These are phyloP conservation scores for Botrytis tulipae DNA, from an alignment of 2,329 filamentous ascomycete genomes.

Conservation along the genomic window DNA sequence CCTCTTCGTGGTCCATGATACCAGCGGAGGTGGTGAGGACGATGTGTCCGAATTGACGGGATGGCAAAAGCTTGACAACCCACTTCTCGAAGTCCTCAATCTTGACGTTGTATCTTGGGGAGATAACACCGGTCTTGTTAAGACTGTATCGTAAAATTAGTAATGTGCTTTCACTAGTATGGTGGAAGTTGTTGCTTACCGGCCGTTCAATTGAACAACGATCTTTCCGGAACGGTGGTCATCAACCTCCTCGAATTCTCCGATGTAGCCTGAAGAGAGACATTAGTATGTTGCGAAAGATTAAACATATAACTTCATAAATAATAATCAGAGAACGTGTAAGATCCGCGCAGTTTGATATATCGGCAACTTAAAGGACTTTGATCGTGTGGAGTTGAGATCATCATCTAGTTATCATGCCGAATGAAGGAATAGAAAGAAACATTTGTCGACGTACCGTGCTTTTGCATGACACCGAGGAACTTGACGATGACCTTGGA, in stretches of 20 bases:
- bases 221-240: constrained; percentile 99
- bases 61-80: constrained; percentile 97
- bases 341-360: constrained; percentile 88
- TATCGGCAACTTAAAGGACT: constrained; percentile 99
- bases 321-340: constrained; percentile 81
- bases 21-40: constrained; percentile 98
- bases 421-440: constrained; percentile 54
- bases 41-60: constrained; percentile 99
- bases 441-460: constrained; percentile 69
- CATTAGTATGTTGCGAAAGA: constrained; percentile 83
- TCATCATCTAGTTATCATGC: constrained; percentile 99
- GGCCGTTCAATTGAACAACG: constrained; percentile 98
- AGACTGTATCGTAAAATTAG: constrained; percentile 48
- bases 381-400: constrained; percentile 80
- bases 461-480: constrained; percentile 98
- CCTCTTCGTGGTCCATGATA: constrained; percentile 99
- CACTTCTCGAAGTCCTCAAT: constrained; percentile 98
- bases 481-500: constrained; percentile 99
- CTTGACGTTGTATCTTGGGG: constrained; percentile 98
- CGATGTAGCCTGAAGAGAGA: constrained; percentile 78
- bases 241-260: constrained; percentile 99
- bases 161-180: background rate
- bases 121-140: constrained; percentile 99
- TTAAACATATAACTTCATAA: constrained; percentile 90
- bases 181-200: constrained; percentile 44